Percentiles rank a stretch among this genome's conserved stretches.
phyloP scores from a whole-genome alignment of 208 protist species.

The Lotmaria passim region DNA sequence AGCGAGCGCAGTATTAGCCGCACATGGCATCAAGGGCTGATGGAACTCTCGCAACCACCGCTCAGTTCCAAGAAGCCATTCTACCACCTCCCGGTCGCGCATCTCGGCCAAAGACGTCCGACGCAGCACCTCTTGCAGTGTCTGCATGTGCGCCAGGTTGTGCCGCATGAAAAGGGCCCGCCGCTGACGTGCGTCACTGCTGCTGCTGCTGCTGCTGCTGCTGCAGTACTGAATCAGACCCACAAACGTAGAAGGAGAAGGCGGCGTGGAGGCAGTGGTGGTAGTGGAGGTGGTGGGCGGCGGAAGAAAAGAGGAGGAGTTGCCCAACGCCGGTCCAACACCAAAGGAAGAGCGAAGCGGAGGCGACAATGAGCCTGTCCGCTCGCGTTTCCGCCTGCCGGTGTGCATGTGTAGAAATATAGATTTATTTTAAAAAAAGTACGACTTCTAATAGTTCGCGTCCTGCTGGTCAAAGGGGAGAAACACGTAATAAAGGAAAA shows the following conservation, averaged over 20 bases:
- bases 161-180: slow-evolving; percentile 10
- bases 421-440: no score
- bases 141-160: slow-evolving; percentile 38
- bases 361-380: slow-evolving; percentile 25
- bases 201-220: neutral
- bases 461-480: no score
- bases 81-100: slow-evolving; percentile 73
- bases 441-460: no score
- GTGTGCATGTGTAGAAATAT: slow-evolving; percentile 17
- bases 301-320: no score
- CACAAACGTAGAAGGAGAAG: slow-evolving; percentile 9
- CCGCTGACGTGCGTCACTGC: neutral
- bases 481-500: no score
- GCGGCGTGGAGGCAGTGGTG: neutral
- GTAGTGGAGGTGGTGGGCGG: neutral
- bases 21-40: slow-evolving; percentile 2
- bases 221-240: slow-evolving; percentile 10
- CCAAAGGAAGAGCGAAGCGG: slow-evolving; percentile 1
- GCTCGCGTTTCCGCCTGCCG: slow-evolving; percentile 19
- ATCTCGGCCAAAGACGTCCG: slow-evolving; percentile 76
- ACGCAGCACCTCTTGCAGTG: slow-evolving; percentile 68
- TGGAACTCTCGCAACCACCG: slow-evolving; percentile 46
- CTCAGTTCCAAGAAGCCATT: slow-evolving; percentile 61
- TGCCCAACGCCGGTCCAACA: no score
- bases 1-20: neutral